Evolutionary conservation across 164 flowering plant genomes (phyloP).

Genomic region (Aristolochia contorta): DNA sequence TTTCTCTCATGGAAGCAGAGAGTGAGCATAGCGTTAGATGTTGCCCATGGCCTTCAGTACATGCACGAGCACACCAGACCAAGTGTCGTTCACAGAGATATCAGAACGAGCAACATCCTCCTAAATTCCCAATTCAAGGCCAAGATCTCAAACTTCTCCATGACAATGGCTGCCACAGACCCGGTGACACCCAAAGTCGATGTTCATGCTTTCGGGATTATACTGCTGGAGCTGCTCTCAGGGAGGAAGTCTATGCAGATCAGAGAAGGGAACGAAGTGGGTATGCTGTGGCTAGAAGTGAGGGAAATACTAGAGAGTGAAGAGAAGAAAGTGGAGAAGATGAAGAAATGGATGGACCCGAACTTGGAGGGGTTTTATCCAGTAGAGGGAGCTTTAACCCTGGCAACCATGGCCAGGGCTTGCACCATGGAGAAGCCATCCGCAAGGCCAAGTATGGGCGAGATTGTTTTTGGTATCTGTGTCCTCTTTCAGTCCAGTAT

Average conservation of each 20-base stretch:
- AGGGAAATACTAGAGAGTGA: slow-evolving; percentile 28
- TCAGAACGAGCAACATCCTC: slow-evolving; percentile 25
- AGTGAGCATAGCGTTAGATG: slow-evolving; percentile 33
- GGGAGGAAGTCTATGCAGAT: slow-evolving; percentile 48
- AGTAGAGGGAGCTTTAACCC: slow-evolving; percentile 35
- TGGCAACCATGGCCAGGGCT: slow-evolving; percentile 45
- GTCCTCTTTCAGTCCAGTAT: slow-evolving; percentile 42
- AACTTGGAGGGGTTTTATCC: slow-evolving; percentile 32
- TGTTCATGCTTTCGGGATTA: slow-evolving; percentile 58
- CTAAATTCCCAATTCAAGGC: slow-evolving; percentile 36
- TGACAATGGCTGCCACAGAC: slow-evolving; percentile 28
- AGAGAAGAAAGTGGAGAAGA: slow-evolving; percentile 39
- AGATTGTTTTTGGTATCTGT: slow-evolving; percentile 49
- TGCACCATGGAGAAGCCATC: slow-evolving; percentile 46
- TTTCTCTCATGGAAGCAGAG: slow-evolving; percentile 23
- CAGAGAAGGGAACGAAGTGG: slow-evolving; percentile 36
- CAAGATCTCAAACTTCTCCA: slow-evolving; percentile 53
- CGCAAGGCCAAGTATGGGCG: slow-evolving; percentile 55
- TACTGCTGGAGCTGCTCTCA: slow-evolving; percentile 52
- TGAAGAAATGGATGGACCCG: slow-evolving; percentile 47
- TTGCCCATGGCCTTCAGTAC: slow-evolving; percentile 38
- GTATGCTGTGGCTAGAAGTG: slow-evolving; percentile 38
- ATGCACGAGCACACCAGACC: slow-evolving; percentile 35
- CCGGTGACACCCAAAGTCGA: slow-evolving; percentile 34
- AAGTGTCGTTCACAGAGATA: slow-evolving; percentile 25